These are phyloP conservation scores for Aspergillus cejpii DNA, from an alignment of 2,329 filamentous ascomycete genomes.

Conservation along the genomic window DNA sequence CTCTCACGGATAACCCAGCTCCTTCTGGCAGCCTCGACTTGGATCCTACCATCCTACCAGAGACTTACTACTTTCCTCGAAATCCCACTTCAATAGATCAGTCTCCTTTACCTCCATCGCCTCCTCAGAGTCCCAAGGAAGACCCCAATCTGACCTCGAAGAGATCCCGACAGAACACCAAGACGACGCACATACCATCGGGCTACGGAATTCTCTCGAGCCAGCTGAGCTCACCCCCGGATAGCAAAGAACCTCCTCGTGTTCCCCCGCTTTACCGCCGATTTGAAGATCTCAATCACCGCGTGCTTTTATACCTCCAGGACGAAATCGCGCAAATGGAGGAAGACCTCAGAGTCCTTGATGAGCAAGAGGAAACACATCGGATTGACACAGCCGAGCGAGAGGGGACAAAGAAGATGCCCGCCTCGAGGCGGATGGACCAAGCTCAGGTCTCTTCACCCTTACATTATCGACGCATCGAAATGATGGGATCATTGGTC, in stretches of 20 bases:
- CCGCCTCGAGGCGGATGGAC: slow-evolving; percentile 39
- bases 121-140: slow-evolving; percentile 30
- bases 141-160: slow-evolving; percentile 17
- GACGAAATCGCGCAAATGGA: slow-evolving; percentile 78
- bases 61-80: slow-evolving; percentile 27
- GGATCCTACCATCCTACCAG: slow-evolving; percentile 27
- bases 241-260: slow-evolving; percentile 22
- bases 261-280: slow-evolving; percentile 66
- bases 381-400: slow-evolving; percentile 28
- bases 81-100: slow-evolving; percentile 17
- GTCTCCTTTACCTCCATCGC: slow-evolving; percentile 28
- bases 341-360: slow-evolving; percentile 64
- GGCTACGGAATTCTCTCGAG: slow-evolving; percentile 35
- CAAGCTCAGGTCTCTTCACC: slow-evolving; percentile 48
- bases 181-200: slow-evolving; percentile 20
- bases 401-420: slow-evolving; percentile 27
- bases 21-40: slow-evolving; percentile 22
- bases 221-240: slow-evolving; percentile 26
- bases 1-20: slow-evolving; percentile 17
- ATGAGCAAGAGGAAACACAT: slow-evolving; percentile 49
- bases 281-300: slow-evolving; percentile 76
- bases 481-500: slow-evolving; percentile 50
- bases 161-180: slow-evolving; percentile 20
- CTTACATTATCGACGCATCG: slow-evolving; percentile 48
- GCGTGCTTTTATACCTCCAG: slow-evolving; percentile 73